Conservation (phyloP, 2,329 filamentous ascomycete species). For the Diaporthe caulivora region DNA sequence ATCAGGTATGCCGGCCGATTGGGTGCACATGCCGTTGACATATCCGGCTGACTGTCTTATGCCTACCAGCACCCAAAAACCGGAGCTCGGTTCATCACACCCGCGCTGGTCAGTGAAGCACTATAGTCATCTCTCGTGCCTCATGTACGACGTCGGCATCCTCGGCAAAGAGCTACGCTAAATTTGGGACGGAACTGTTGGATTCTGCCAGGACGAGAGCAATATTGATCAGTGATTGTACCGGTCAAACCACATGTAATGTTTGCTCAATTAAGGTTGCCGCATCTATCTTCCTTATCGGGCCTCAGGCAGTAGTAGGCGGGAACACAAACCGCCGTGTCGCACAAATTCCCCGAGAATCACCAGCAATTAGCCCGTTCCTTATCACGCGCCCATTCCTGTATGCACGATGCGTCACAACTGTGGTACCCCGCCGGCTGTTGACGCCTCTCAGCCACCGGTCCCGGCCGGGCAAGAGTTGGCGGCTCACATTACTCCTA, state of each 20-base stretch:
- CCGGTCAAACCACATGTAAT: not conserved
- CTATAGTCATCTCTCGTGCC: not conserved
- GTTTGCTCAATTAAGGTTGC: not conserved
- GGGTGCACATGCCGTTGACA: not conserved
- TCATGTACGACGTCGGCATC: not conserved
- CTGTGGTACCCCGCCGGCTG: conserved; percentile 19
- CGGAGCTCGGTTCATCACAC: not conserved
- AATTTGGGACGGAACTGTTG: not conserved
- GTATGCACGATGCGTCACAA: conserved; percentile 28
- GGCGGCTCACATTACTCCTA: conserved; percentile 8
- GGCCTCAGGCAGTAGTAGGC: not conserved
- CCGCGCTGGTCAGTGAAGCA: not conserved
- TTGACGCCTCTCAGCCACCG: conserved; percentile 7
- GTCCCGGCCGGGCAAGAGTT: conserved; percentile 17
- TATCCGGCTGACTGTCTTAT: not conserved
- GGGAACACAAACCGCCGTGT: not conserved
- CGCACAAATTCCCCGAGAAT: not conserved
- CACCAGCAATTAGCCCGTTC: conserved; percentile 14
- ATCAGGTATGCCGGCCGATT: not conserved
- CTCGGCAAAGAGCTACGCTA: not conserved
- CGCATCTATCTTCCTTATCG: not conserved
- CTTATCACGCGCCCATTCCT: conserved; percentile 20
- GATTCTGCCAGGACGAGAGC: not conserved
- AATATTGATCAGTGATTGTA: not conserved
- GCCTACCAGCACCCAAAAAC: not conserved